A percentile compares a stretch with the other conserved stretches of the same genome.
phyloP scores from a whole-genome alignment of 176 grass and related monocot species.

The Saccharum officinarum region DNA sequence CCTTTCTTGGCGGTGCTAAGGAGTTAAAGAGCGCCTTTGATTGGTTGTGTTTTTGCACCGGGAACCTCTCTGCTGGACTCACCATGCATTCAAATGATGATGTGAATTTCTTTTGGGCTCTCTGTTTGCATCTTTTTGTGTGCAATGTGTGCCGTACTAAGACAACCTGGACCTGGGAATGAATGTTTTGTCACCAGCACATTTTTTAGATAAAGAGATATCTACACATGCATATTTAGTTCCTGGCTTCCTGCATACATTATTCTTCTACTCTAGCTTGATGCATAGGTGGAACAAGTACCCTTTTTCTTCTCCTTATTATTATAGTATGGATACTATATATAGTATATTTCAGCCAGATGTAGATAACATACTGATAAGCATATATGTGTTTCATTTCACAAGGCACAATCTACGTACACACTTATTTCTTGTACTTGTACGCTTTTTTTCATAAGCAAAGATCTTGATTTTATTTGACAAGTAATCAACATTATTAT shows the following conservation, averaged over 20 bases:
- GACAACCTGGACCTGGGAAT: background rate
- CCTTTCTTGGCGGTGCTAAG: slow-evolving; percentile 43
- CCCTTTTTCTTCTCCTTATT: background rate
- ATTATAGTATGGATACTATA: background rate
- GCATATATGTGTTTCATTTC: background rate
- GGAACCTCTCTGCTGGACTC: background rate
- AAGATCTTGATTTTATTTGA: background rate
- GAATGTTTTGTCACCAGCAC: background rate
- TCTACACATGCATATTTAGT: background rate
- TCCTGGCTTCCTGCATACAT: no score
- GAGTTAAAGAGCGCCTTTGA: slow-evolving; percentile 20
- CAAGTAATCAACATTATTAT: background rate
- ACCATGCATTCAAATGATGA: background rate
- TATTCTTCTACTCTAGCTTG: background rate
- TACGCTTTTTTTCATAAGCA: background rate
- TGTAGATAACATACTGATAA: background rate
- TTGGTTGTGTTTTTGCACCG: background rate
- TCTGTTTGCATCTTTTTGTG: slow-evolving; percentile 35
- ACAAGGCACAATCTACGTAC: background rate
- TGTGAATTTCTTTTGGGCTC: background rate
- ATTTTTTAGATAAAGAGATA: background rate
- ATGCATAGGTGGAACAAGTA: background rate
- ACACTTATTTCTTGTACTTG: background rate
- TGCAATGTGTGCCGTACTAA: slow-evolving; percentile 10
- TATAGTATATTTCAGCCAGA: background rate